Evolutionary conservation across 805 yeast species (phyloP).

Genomic region (Kregervanrija delftensis): DNA sequence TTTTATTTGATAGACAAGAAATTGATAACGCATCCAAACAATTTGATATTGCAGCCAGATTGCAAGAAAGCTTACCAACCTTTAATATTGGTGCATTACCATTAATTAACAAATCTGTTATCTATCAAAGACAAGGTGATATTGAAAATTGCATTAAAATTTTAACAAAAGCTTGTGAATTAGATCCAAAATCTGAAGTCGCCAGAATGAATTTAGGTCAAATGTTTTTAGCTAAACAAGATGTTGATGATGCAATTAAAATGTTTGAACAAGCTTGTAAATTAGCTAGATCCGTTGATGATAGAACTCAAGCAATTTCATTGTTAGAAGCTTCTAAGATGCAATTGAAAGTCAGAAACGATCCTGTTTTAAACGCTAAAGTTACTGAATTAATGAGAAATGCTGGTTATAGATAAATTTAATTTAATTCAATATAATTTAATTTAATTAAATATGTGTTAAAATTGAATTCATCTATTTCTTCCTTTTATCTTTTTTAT

Average conservation of each 20-base stretch:
- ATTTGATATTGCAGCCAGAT: slow-evolving; percentile 78
- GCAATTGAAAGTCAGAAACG: slow-evolving; percentile 71
- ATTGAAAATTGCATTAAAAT: slow-evolving; percentile 55
- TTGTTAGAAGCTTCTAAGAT: slow-evolving; percentile 90
- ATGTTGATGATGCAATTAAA: slow-evolving; percentile 72
- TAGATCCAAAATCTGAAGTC: slow-evolving; percentile 85
- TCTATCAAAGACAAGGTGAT: slow-evolving; percentile 50
- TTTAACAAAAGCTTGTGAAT: slow-evolving; percentile 66
- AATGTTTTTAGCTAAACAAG: slow-evolving; percentile 75
- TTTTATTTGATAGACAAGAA: slow-evolving; percentile 76
- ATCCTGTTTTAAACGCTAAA: slow-evolving; percentile 57
- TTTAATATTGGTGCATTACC: slow-evolving; percentile 86
- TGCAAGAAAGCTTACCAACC: slow-evolving; percentile 63
- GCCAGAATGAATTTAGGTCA: slow-evolving; percentile 92
- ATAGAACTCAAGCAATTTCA: slow-evolving; percentile 83
- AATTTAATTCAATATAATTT: not conserved
- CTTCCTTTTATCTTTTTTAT: no score
- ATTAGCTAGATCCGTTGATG: slow-evolving; percentile 77
- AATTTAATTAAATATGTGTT: not conserved
- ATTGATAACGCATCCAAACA: slow-evolving; percentile 66
- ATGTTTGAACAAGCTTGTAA: slow-evolving; percentile 78
- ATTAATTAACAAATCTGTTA: slow-evolving; percentile 80
- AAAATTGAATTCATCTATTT: not conserved
- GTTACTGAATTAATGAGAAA: slow-evolving; percentile 51
- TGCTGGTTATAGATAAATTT: slow-evolving; percentile 1